Percentiles rank a stretch among this genome's conserved stretches.
phyloP scores from a whole-genome alignment of 2,329 filamentous ascomycete species.

The Didymellaceae sp. region DNA sequence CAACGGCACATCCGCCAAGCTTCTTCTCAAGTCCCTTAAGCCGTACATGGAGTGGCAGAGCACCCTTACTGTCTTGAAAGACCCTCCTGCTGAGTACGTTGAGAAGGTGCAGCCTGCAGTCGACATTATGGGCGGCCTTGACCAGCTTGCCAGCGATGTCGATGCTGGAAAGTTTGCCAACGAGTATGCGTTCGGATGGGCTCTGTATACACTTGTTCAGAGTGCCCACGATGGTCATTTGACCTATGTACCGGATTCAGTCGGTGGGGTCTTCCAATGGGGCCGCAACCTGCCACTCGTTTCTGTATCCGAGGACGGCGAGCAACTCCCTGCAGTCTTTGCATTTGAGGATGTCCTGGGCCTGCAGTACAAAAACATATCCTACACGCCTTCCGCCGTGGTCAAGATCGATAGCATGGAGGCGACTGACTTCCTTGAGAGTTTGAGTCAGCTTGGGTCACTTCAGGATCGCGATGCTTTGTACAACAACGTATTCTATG shows the following conservation, averaged over 20 bases:
- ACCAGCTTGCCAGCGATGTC: slow-evolving; percentile 49
- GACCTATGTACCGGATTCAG: slow-evolving; percentile 59
- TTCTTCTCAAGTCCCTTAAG: slow-evolving; percentile 48
- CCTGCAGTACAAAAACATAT: slow-evolving; percentile 51
- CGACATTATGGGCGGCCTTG: slow-evolving; percentile 51
- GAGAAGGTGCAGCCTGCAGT: slow-evolving; percentile 54
- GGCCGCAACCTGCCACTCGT: slow-evolving; percentile 59
- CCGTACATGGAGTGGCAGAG: slow-evolving; percentile 57
- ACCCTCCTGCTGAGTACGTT: slow-evolving; percentile 55
- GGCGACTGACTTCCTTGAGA: slow-evolving; percentile 56
- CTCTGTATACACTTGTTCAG: slow-evolving; percentile 61
- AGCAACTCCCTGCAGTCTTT: slow-evolving; percentile 64
- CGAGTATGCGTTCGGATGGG: slow-evolving; percentile 56
- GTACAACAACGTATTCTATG: slow-evolving; percentile 60
- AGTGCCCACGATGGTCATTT: slow-evolving; percentile 72
- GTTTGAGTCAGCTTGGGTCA: slow-evolving; percentile 54
- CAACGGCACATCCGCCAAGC: slow-evolving; percentile 50
- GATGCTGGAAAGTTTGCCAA: slow-evolving; percentile 45
- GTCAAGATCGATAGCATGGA: slow-evolving; percentile 63
- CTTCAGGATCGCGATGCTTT: slow-evolving; percentile 65
- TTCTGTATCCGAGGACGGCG: slow-evolving; percentile 67
- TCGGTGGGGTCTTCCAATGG: slow-evolving; percentile 59
- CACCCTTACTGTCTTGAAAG: slow-evolving; percentile 51
- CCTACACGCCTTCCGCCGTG: slow-evolving; percentile 59
- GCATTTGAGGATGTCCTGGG: slow-evolving; percentile 56